Percentiles rank a stretch among this genome's conserved stretches.
Evolutionary conservation across 768 basidiomycete genomes (phyloP).

Genomic region (Heimioporus sp.): DNA sequence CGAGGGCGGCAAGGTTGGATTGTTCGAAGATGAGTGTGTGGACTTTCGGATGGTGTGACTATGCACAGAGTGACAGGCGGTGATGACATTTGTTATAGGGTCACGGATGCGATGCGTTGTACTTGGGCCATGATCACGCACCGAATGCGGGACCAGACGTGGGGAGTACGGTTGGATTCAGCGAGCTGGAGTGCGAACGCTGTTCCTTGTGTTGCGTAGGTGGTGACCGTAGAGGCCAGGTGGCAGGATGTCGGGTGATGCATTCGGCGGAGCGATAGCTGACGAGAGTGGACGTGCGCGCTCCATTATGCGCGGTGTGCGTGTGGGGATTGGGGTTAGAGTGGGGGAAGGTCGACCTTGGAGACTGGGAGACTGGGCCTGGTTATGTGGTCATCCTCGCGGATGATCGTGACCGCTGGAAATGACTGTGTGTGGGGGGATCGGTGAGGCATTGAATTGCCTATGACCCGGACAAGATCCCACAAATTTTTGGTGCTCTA

Average conservation of each 20-base stretch:
- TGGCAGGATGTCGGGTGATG: slow-evolving; percentile 21
- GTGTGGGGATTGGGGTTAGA: slow-evolving; percentile 22
- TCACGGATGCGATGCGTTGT: slow-evolving; percentile 18
- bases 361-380: slow-evolving; percentile 35
- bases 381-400: slow-evolving; percentile 13
- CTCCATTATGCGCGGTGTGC: slow-evolving; percentile 24
- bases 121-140: slow-evolving; percentile 31
- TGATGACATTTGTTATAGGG: slow-evolving; percentile 9
- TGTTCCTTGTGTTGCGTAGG: slow-evolving; percentile 1
- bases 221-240: slow-evolving; percentile 22
- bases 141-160: slow-evolving; percentile 27
- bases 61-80: slow-evolving; percentile 21
- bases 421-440: slow-evolving; percentile 17
- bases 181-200: slow-evolving; percentile 29
- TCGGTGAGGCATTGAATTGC: slow-evolving; percentile 28
- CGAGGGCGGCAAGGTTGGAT: slow-evolving; percentile 37
- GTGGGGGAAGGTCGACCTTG: slow-evolving; percentile 43
- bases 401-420: slow-evolving; percentile 17
- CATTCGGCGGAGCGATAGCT: slow-evolving; percentile 36
- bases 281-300: slow-evolving; percentile 32
- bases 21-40: slow-evolving; percentile 20
- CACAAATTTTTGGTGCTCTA: slow-evolving; percentile 26
- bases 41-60: slow-evolving; percentile 8
- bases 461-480: slow-evolving; percentile 26
- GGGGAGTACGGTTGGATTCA: slow-evolving; percentile 16